Evolutionary conservation across 768 basidiomycete species (phyloP), one percentile per base, ranked within the genome.

Genomic region (Tricholoma sp.): DNA sequence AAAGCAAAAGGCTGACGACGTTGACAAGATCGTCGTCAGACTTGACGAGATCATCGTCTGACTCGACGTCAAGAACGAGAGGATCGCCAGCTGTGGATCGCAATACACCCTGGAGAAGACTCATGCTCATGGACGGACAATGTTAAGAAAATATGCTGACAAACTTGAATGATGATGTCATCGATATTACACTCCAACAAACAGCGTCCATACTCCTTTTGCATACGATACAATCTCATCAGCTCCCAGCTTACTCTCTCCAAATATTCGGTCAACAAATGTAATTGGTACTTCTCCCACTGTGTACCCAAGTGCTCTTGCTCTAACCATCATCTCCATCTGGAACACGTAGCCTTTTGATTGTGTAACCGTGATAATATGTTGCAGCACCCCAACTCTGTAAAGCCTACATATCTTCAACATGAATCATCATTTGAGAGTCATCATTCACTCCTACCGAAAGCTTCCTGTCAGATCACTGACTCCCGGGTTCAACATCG

Each of bases 241-340:
- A 29, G 90, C 88, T 13, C 91, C 89, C 44, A 96, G 77, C 72
- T 96, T 96, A 70, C 91, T 94, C 72, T 95, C 92, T 0, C 94
- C 94, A 68, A 89, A 95, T 66, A 96, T 86, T 36, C 94, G 82
- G 72, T 96, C 94, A 45, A 95, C 94, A 64, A 96, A 96, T 2
- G 93, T 96, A 59, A 96, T 96, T 1, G 94, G 94, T 24, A 96
- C 82, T 69, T 96, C 94, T 4, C 92, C 94, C 0, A 96, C 85
- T 4, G 80, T 83, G 71, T 93, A 95, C 5, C 91, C 92, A 54
- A 91, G 72, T 1, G 89, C 83, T 18, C 86, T 80, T 4, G 94
- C 94, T 1, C 94, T 83, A 17, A 93, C 94, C 82, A 95, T 95
- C 88, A 95, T 96, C 69, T 96, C 94, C 94, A 96, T 96, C 77